Percentiles rank a stretch among this genome's conserved stretches.
Conservation (phyloP, 164 flowering plant genomes). For the Dillenia suffruticosa region DNA sequence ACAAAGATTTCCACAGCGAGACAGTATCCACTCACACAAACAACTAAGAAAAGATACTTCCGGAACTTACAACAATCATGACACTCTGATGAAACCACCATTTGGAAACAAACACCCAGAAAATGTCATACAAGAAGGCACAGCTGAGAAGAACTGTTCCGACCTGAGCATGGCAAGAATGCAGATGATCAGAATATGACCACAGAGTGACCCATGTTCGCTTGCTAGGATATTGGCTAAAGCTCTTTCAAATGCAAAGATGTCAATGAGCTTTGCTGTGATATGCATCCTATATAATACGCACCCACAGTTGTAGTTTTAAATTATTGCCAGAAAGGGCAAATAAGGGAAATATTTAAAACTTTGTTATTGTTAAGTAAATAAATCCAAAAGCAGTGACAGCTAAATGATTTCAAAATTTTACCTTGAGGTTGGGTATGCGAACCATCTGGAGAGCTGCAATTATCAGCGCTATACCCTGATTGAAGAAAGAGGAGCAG, state of each 20-base stretch:
- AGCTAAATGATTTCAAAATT: slow-evolving; percentile 6
- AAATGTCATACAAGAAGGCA: slow-evolving; percentile 94
- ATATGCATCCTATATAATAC: too few relatives aligned
- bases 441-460: slow-evolving; percentile 97
- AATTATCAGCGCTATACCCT: slow-evolving; percentile 91
- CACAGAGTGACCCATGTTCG: too few relatives aligned
- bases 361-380: too few relatives aligned
- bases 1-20: background rate
- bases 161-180: slow-evolving; percentile 48
- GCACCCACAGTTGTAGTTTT: too few relatives aligned
- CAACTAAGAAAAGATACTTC: background rate
- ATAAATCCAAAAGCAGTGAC: background rate
- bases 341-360: too few relatives aligned
- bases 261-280: too few relatives aligned
- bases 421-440: slow-evolving; percentile 95
- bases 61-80: slow-evolving; percentile 91
- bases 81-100: slow-evolving; percentile 88
- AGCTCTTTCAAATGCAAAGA: too few relatives aligned
- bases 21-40: background rate
- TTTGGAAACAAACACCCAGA: slow-evolving; percentile 95
- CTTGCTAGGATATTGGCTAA: too few relatives aligned
- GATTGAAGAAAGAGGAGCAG: slow-evolving; percentile 15
- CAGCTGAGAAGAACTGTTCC: slow-evolving; percentile 95
- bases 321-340: too few relatives aligned
- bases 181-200: too few relatives aligned